Percentiles rank a stretch among this genome's conserved stretches.
phyloP scores from a whole-genome alignment of 1,139 yeast genomes.

The Spathaspora sp. region DNA sequence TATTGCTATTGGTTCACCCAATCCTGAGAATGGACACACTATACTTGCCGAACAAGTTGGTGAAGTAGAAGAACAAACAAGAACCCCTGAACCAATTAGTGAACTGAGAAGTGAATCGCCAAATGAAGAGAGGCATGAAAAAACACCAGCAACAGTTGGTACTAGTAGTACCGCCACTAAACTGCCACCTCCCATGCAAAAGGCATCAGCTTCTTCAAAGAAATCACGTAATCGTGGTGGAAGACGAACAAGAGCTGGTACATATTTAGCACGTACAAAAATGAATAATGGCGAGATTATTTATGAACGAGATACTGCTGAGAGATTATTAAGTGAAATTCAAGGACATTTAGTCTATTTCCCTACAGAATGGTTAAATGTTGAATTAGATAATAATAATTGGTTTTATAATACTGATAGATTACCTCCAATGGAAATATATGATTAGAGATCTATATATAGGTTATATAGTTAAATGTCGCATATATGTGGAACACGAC shows the following conservation, averaged over 20 bases:
- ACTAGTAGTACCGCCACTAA: neutral
- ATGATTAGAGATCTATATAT: constrained; percentile 52
- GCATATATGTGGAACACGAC: neutral
- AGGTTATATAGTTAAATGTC: neutral
- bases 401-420: constrained; percentile 96
- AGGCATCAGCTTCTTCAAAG: neutral
- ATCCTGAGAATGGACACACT: neutral
- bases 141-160: neutral
- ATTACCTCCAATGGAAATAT: constrained; percentile 92
- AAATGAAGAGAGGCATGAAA: constrained; percentile 4
- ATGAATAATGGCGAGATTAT: constrained; percentile 45
- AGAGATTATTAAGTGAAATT: constrained; percentile 66
- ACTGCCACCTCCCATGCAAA: neutral
- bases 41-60: neutral
- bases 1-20: neutral
- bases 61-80: neutral
- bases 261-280: constrained; percentile 34
- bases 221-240: neutral
- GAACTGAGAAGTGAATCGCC: constrained; percentile 4
- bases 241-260: constrained; percentile 30
- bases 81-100: no score
- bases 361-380: constrained; percentile 87
- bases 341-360: constrained; percentile 88
- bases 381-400: constrained; percentile 84
- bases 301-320: constrained; percentile 76